These are phyloP conservation scores for Cladophialophora yegresii DNA, from an alignment of 2,329 filamentous ascomycete species.

Conservation along the genomic window DNA sequence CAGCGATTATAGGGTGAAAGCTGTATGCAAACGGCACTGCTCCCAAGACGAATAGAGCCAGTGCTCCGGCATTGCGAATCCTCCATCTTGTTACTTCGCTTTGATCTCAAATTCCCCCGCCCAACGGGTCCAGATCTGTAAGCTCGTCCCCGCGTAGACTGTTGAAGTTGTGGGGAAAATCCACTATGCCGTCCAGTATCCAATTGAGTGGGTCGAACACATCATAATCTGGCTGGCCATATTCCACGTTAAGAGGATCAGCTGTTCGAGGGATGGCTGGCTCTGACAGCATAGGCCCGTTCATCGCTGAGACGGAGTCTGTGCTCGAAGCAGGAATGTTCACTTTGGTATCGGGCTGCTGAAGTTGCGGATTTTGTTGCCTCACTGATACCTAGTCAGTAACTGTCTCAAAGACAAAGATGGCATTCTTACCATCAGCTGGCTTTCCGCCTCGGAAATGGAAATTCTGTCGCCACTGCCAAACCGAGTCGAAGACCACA, in stretches of 20 bases:
- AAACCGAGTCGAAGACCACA: constrained; percentile 67
- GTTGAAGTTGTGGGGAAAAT: constrained; percentile 65
- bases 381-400: constrained; percentile 20
- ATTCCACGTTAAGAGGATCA: constrained; percentile 33
- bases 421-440: constrained; percentile 41
- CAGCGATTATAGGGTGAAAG: background rate
- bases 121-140: constrained; percentile 22
- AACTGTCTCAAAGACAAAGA: background rate
- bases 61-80: background rate
- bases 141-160: constrained; percentile 17
- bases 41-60: background rate
- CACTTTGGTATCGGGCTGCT: constrained; percentile 21
- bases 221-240: constrained; percentile 65
- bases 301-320: constrained; percentile 7
- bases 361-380: constrained; percentile 21
- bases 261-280: constrained; percentile 18
- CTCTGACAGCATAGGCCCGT: constrained; percentile 26
- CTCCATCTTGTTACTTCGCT: background rate
- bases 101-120: constrained; percentile 16
- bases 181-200: constrained; percentile 84
- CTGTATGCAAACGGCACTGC: background rate
- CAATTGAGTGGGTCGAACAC: constrained; percentile 92
- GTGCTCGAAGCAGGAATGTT: constrained; percentile 10
- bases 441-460: constrained; percentile 65
- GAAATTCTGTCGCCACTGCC: constrained; percentile 67